These are phyloP conservation scores for Kwoniella europaea DNA, from an alignment of 768 basidiomycete species.

Conservation along the genomic window DNA sequence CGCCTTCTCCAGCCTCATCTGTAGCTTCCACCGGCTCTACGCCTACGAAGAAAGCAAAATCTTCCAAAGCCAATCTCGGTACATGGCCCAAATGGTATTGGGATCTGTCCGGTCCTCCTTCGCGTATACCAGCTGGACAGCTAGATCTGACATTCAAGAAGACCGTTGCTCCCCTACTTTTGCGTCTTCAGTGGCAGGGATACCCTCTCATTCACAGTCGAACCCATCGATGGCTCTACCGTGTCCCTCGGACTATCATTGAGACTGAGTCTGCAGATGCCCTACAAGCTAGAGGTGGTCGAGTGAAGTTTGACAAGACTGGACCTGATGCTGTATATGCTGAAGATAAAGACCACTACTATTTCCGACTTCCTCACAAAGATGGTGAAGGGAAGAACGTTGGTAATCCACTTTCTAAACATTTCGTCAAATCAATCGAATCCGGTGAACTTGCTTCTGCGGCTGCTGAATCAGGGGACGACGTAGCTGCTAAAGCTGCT, in stretches of 20 bases:
- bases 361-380: slow-evolving; percentile 94
- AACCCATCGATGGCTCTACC: slow-evolving; percentile 89
- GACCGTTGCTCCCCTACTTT: slow-evolving; percentile 78
- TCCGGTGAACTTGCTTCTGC: slow-evolving; percentile 85
- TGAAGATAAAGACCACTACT: slow-evolving; percentile 63
- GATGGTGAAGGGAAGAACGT: slow-evolving; percentile 94
- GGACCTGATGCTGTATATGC: slow-evolving; percentile 58
- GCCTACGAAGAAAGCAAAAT: slow-evolving; percentile 9
- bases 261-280: slow-evolving; percentile 9
- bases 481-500: slow-evolving; percentile 65
- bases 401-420: slow-evolving; percentile 86
- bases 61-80: slow-evolving; percentile 25
- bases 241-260: slow-evolving; percentile 63
- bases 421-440: slow-evolving; percentile 84
- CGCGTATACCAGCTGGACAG: slow-evolving; percentile 61
- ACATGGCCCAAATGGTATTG: slow-evolving; percentile 98
- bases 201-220: slow-evolving; percentile 84
- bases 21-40: background rate
- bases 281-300: slow-evolving; percentile 14
- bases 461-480: slow-evolving; percentile 58
- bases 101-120: slow-evolving; percentile 65
- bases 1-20: background rate
- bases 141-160: slow-evolving; percentile 85
- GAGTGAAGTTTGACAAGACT: slow-evolving; percentile 14
- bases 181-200: slow-evolving; percentile 84